These are phyloP conservation scores for Malus sieversii DNA, from an alignment of 306 rosid genomes.

Conservation along the genomic window DNA sequence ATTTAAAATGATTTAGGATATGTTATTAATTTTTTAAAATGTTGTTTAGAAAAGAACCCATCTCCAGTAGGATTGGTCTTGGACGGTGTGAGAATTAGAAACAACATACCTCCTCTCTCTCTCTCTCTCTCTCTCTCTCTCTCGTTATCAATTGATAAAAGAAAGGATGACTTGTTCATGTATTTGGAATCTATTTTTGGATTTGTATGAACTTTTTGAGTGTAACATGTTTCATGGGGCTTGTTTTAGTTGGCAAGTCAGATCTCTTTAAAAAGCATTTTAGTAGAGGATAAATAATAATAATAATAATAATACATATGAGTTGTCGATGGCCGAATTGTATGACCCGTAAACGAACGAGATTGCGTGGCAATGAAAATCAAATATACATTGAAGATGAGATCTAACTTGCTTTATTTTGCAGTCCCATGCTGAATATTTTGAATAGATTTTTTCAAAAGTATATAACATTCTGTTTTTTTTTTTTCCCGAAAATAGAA, in stretches of 20 bases:
- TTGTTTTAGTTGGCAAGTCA: constrained; percentile 13
- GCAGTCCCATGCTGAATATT: too few relatives aligned
- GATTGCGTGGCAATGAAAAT: constrained; percentile 6
- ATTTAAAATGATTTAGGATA: neutral
- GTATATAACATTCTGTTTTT: too few relatives aligned
- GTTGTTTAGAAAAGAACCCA: constrained; percentile 1
- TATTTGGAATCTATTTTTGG: neutral
- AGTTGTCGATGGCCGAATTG: neutral
- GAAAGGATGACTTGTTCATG: neutral
- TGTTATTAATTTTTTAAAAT: neutral
- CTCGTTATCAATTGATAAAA: neutral
- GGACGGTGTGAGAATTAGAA: too few relatives aligned
- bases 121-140: neutral
- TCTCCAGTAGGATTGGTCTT: neutral
- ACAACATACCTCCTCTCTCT: too few relatives aligned
- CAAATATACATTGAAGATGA: neutral
- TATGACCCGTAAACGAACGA: constrained; percentile 1
- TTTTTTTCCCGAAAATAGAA: too few relatives aligned
- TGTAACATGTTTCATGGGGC: neutral
- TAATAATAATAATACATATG: too few relatives aligned
- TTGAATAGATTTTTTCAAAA: too few relatives aligned
- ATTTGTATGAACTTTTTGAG: neutral
- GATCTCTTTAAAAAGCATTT: neutral
- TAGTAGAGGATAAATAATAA: too few relatives aligned
- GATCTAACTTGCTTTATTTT: too few relatives aligned